Evolutionary conservation across 1,284 basidiomycete species (phyloP).

Genomic region (Rhodotorula sp.): DNA sequence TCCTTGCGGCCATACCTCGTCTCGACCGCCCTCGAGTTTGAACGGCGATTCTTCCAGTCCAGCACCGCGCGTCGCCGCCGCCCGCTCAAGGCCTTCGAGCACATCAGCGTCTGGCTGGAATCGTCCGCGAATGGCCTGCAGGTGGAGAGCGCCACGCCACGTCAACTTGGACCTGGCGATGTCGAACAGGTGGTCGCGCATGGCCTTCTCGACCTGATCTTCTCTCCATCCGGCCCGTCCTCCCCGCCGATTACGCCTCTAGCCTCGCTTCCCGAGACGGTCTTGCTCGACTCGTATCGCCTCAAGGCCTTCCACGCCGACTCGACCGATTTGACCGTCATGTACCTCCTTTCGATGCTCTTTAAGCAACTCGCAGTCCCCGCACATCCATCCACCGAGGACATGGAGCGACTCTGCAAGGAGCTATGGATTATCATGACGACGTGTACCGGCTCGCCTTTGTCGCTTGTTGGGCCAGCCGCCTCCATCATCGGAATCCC

Average conservation of each 20-base stretch:
- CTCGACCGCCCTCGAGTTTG: constrained; percentile 74
- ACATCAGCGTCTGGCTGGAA: constrained; percentile 13
- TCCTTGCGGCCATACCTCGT: constrained; percentile 80
- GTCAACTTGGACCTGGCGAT: constrained; percentile 38
- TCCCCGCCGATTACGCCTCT: constrained; percentile 44
- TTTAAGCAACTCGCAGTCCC: constrained; percentile 68
- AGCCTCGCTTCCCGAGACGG: constrained; percentile 67
- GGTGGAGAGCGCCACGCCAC: neutral
- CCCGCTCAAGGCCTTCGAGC: constrained; percentile 22
- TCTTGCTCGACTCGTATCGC: constrained; percentile 76
- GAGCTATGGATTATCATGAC: constrained; percentile 71
- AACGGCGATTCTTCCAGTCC: constrained; percentile 72
- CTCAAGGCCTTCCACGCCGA: constrained; percentile 69
- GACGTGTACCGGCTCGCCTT: neutral
- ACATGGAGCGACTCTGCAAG: constrained; percentile 64
- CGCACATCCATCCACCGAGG: constrained; percentile 48
- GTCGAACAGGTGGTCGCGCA: constrained; percentile 58
- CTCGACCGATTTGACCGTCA: constrained; percentile 68
- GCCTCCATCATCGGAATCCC: constrained; percentile 53
- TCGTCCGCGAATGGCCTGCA: neutral
- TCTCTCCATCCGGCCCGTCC: constrained; percentile 47
- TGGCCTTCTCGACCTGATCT: constrained; percentile 67
- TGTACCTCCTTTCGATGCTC: constrained; percentile 77
- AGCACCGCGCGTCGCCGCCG: constrained; percentile 51
- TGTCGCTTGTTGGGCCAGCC: constrained; percentile 47